Base-by-base conservation (phyloP, 192 early-diverging fungal genomes). In the Spinellus fusiger region DNA sequence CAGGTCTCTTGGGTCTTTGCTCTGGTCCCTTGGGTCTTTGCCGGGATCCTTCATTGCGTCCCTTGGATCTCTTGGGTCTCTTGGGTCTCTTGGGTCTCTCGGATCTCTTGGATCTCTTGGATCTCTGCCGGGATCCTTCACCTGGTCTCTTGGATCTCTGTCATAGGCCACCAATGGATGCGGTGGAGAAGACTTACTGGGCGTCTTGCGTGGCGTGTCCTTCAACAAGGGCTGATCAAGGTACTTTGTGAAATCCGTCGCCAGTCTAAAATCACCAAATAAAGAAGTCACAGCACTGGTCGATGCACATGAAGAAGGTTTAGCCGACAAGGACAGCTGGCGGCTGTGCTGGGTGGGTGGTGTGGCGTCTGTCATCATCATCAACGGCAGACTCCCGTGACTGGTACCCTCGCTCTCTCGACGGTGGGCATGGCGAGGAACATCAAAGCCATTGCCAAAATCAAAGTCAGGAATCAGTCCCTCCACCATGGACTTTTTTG, bases 251-350 rank as follows among this genome's bases (percentile, higher is more conserved):
- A 67, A 67, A 67, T 67, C 65, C 25, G 58, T 61, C 9, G 58
- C 44, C 8, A 67, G 31, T 38, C 49, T 40, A 52, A 65, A 65
- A 33, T 67, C 65, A n/a, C 65, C 65, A 61, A 67, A 67, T 27
- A 67, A 32, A 29, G 65, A 67, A n/a, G 65, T 53, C 23, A 49
- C 22, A 28, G 58, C 32, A 44, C 31, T 32, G 26, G 61, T 12
- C 15, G 49, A 33, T 54, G 65, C 29, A 8, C n/a, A 27, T 23
- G 52, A 26, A 0, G 56, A 58, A 5, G 25, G 32, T 23, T 48
- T 49, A 26, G 52, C 61, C 33, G 61, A 63, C n/a, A 34, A 16
- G 5, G 40, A 44, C 35, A n/a, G 52, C n/a, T 54, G 34, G 16
- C 49, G 29, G 33, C 55, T 28, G 7, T 38, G 33, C 18, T 27